A percentile compares a stretch with the other conserved stretches of the same genome.
phyloP scores from a whole-genome alignment of 164 flowering plant genomes.

The Aristolochia californica region DNA sequence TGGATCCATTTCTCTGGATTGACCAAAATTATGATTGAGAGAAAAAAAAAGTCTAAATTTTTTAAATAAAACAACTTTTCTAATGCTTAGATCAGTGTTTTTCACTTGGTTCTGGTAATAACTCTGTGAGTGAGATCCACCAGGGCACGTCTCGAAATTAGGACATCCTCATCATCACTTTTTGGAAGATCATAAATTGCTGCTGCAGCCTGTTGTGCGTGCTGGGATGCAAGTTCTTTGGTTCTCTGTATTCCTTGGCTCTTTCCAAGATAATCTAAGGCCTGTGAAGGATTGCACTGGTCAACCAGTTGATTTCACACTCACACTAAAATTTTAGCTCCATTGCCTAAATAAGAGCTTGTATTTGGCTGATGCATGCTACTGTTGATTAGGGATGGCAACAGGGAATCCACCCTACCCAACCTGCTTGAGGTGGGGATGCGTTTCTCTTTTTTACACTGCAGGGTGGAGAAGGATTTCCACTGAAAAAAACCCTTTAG shows the following conservation, averaged over 20 bases:
- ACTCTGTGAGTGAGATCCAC: conserved; percentile 68
- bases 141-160: conserved; percentile 70
- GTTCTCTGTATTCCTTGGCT: conserved; percentile 74
- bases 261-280: conserved; percentile 73
- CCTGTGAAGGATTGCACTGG: conserved; percentile 29
- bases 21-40: too few species aligned
- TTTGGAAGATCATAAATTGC: conserved; percentile 78
- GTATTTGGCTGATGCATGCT: too few species aligned
- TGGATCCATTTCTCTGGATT: too few species aligned
- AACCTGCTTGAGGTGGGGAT: too few species aligned
- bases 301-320: not conserved
- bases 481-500: too few species aligned
- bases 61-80: too few species aligned
- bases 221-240: conserved; percentile 64
- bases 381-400: too few species aligned
- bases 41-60: too few species aligned
- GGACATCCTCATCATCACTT: conserved; percentile 59
- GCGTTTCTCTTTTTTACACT: too few species aligned
- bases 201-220: conserved; percentile 68
- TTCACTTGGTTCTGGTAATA: conserved; percentile 64
- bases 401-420: too few species aligned
- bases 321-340: not conserved
- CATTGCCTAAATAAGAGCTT: not conserved
- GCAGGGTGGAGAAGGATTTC: too few species aligned
- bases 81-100: not conserved